Base-by-base conservation (phyloP, 75 land plant genomes). In the Picea glauca region DNA sequence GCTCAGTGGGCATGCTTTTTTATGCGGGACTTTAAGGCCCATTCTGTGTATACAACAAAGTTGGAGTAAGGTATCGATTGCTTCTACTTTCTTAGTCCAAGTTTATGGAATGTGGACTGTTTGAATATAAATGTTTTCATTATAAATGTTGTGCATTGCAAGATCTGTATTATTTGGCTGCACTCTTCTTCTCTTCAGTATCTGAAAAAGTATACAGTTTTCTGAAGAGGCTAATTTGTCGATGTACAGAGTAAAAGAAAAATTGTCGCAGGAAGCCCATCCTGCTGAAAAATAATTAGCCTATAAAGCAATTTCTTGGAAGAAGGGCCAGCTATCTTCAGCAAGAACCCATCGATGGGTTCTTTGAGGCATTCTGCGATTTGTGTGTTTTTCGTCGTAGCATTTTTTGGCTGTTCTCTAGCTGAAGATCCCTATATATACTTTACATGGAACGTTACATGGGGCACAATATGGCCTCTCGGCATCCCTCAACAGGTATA, bases 371-470 rank as follows among this genome's bases (percentile, higher is more conserved):
- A 23, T 43, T 70, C 18, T 26, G 21, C 31, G 23, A 23, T 57
- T 57, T 26, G 46, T 57, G 59, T 57, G 33, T 26, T n/a, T 57
- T 26, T 58, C 9, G 13, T 75, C 6, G 46, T 58, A 57, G 76
- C 59, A 58, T 30, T 62, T 62, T 62, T 62, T 18, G 63, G 63
- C 26, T 46, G 1, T 46, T 17, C 14, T 72, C 12, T 43, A 2
- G 75, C 56, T 9, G 88, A 81, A 30, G 74, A 78, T 62, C 86
- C 88, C 5, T 80, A 80, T 68, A 83, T 58, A 43, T 87, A 78
- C 78, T 80, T 78, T 67, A 77, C 86, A n/a, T 87, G 88, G 86
- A 84, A 84, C 23, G 85, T 87, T 13, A 78, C 80, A 17, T 87
- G 57, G 40, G 82, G 86, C 5, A 76, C 81, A 54, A 80, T 87